A percentile compares a stretch with the other conserved stretches of the same genome.
Evolutionary conservation across 129 eudicot genomes (phyloP).

Genomic region (Solidago caesia): DNA sequence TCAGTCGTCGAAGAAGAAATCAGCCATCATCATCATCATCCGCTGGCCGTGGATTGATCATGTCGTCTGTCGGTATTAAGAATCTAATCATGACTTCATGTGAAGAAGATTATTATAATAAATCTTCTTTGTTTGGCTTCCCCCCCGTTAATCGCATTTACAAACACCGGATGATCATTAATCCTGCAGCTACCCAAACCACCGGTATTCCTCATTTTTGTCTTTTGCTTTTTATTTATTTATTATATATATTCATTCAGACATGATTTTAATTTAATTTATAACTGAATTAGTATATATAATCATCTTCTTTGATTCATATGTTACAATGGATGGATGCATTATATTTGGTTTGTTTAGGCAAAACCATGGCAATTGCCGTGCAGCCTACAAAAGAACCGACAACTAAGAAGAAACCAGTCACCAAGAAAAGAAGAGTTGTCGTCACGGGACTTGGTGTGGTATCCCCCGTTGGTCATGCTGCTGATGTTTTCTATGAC

Average conservation of each 20-base stretch:
- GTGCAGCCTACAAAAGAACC: conserved; percentile 36
- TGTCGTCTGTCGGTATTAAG: conserved; percentile 26
- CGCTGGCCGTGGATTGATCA: conserved; percentile 20
- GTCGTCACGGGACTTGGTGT: conserved; percentile 41
- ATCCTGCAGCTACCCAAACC: not conserved
- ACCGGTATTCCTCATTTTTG: conserved; percentile 2
- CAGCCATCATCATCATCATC: not conserved
- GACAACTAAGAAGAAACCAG: conserved; percentile 23
- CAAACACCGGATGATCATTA: not conserved
- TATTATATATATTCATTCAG: too few relatives aligned
- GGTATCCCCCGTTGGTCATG: conserved; percentile 40
- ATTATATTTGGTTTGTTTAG: conserved; percentile 17
- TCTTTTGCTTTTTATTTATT: not conserved
- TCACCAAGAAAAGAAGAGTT: conserved; percentile 31
- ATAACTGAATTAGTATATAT: too few relatives aligned
- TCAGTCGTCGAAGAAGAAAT: not conserved
- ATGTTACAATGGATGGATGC: not conserved
- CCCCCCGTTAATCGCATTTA: conserved; percentile 18
- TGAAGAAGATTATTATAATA: conserved; percentile 21
- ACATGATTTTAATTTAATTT: too few relatives aligned
- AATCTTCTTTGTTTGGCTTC: too few relatives aligned
- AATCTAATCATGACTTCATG: conserved; percentile 27
- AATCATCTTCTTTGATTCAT: not conserved
- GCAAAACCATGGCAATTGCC: conserved; percentile 30
- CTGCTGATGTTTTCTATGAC: conserved; percentile 31